Evolutionary conservation across 1,284 basidiomycete species (phyloP).

Genomic region (Trametes hirsuta): DNA sequence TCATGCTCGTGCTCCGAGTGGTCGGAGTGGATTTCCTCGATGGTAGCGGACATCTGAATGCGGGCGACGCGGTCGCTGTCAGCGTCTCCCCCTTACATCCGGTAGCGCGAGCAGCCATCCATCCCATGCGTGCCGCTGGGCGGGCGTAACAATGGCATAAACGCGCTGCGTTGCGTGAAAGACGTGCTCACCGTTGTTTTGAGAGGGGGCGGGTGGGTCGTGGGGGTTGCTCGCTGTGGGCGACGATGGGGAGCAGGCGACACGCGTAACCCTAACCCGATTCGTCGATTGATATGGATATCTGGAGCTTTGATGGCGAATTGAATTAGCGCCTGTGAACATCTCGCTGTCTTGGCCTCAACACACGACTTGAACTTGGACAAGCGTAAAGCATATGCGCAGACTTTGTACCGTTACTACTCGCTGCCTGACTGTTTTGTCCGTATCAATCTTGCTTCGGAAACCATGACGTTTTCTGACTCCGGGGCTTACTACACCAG

Average conservation of each 20-base stretch:
- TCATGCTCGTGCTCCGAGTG: slow-evolving; percentile 65
- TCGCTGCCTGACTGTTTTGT: no score
- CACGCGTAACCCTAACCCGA: slow-evolving; percentile 29
- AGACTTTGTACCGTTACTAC: not conserved
- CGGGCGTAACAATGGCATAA: not conserved
- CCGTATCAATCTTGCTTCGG: no score
- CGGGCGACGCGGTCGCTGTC: slow-evolving; percentile 12
- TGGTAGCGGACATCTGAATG: slow-evolving; percentile 73
- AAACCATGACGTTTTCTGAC: no score
- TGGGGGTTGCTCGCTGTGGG: slow-evolving; percentile 40
- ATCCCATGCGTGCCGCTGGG: slow-evolving; percentile 25
- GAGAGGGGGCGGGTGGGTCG: slow-evolving; percentile 14
- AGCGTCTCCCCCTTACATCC: slow-evolving; percentile 40
- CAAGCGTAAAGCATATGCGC: no score
- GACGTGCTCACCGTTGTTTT: slow-evolving; percentile 27
- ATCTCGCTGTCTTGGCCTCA: no score
- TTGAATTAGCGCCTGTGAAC: not conserved
- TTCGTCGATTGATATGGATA: no score
- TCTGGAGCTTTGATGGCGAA: no score
- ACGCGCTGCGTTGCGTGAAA: not conserved
- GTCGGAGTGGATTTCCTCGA: slow-evolving; percentile 82
- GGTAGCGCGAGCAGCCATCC: slow-evolving; percentile 32
- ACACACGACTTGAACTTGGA: no score
- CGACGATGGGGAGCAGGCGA: slow-evolving; percentile 34
- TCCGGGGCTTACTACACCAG: no score